These are phyloP conservation scores for Cynara cardunculus DNA, from an alignment of 129 eudicot species.

Conservation along the genomic window DNA sequence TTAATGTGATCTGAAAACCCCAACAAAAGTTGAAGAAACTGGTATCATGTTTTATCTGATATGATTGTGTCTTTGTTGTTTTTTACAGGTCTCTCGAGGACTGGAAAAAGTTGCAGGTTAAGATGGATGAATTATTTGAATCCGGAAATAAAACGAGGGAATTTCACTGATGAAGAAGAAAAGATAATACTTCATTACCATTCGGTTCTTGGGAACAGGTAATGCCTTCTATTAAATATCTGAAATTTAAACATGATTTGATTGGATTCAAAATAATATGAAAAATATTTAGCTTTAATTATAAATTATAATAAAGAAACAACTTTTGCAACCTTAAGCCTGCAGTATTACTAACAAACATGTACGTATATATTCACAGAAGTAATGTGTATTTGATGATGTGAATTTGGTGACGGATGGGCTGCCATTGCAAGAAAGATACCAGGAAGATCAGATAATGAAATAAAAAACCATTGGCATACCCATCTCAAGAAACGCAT, in stretches of 20 bases:
- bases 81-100: slow-evolving; percentile 17
- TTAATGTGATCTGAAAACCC: neutral
- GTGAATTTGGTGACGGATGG: slow-evolving; percentile 21
- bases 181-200: slow-evolving; percentile 9
- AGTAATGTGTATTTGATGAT: neutral
- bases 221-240: neutral
- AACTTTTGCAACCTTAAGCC: too few relatives aligned
- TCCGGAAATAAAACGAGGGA: slow-evolving; percentile 24
- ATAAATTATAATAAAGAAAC: too few relatives aligned
- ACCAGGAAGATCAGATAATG: slow-evolving; percentile 33
- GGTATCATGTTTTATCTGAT: neutral
- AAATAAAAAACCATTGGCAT: slow-evolving; percentile 31
- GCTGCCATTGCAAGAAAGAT: slow-evolving; percentile 27
- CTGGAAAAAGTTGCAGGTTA: slow-evolving; percentile 36
- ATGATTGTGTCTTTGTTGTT: neutral
- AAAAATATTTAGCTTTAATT: too few relatives aligned
- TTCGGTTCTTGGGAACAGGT: slow-evolving; percentile 17
- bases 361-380: neutral
- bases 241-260: neutral
- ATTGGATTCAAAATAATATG: too few relatives aligned
- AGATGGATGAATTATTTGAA: slow-evolving; percentile 33
- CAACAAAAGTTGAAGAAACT: too few relatives aligned
- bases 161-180: slow-evolving; percentile 22
- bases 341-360: too few relatives aligned
- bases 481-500: slow-evolving; percentile 26